Conservation (phyloP, 192 early-diverging fungal species). For the Mortierella hygrophila region DNA sequence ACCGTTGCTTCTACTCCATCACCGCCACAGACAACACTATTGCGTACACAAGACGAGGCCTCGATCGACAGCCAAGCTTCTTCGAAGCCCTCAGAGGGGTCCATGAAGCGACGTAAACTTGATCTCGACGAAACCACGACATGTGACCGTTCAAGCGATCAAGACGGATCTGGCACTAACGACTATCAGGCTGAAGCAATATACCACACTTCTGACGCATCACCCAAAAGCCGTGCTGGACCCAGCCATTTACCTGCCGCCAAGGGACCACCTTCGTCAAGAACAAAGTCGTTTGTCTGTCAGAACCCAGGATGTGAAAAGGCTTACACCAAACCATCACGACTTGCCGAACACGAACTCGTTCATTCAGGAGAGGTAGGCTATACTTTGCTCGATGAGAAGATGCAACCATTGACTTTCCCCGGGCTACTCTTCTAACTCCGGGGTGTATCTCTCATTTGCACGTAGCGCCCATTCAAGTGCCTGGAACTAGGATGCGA, state of each 20-base stretch:
- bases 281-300: slow-evolving; percentile 26
- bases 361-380: slow-evolving; percentile 57
- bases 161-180: neutral
- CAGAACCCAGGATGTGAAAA: slow-evolving; percentile 51
- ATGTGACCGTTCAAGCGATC: neutral
- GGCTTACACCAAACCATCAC: slow-evolving; percentile 45
- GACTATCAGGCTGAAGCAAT: neutral
- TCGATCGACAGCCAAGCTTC: neutral
- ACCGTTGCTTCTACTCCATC: neutral
- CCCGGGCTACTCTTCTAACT: neutral
- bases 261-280: neutral
- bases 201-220: neutral
- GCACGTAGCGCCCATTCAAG: slow-evolving; percentile 54
- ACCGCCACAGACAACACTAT: neutral
- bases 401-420: neutral
- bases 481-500: slow-evolving; percentile 51
- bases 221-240: neutral
- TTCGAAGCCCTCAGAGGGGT: neutral
- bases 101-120: neutral
- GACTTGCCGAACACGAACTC: slow-evolving; percentile 52
- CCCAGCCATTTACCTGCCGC: neutral
- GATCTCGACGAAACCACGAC: neutral
- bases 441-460: neutral
- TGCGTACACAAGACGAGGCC: neutral
- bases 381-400: neutral